phyloP scores from a whole-genome alignment of 148 eudicot genomes.

The Arctostaphylos glauca region DNA sequence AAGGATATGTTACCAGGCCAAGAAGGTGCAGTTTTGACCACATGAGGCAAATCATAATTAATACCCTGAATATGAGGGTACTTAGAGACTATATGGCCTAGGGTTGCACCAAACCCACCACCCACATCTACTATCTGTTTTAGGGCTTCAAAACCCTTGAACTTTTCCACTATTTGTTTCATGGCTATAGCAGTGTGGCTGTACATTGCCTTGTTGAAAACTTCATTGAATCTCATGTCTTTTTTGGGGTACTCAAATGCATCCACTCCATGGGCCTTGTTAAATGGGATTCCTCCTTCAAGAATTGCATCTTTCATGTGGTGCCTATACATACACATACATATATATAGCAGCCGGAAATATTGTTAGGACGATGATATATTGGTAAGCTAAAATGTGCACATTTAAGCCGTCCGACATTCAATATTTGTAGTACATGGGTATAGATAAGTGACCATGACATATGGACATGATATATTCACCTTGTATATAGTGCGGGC shows the following conservation, averaged over 20 bases:
- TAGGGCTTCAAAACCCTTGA: constrained; percentile 48
- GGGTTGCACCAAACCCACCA: constrained; percentile 47
- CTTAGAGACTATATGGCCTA: constrained; percentile 37
- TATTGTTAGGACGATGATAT: too few relatives aligned
- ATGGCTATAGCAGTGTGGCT: constrained; percentile 29
- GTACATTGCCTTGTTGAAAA: constrained; percentile 39
- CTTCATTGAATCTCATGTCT: constrained; percentile 23
- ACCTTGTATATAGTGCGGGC: too few relatives aligned
- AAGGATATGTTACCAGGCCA: constrained; percentile 20
- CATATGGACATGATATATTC: too few relatives aligned
- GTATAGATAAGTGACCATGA: too few relatives aligned
- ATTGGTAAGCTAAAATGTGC: too few relatives aligned
- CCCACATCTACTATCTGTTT: constrained; percentile 49
- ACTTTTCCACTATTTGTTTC: constrained; percentile 38
- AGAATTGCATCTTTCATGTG: constrained; percentile 39
- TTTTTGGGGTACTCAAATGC: constrained; percentile 37
- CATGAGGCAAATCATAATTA: constrained; percentile 18
- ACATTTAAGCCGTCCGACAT: too few relatives aligned
- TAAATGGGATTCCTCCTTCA: constrained; percentile 46
- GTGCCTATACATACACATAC: constrained; percentile 16
- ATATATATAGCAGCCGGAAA: too few relatives aligned
- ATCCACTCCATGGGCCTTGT: constrained; percentile 39
- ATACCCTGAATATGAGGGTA: constrained; percentile 50
- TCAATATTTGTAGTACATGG: too few relatives aligned
- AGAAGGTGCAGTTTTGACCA: constrained; percentile 46